Percentiles rank a stretch among this genome's conserved stretches.
Evolutionary conservation across 805 yeast species (phyloP).

Genomic region (Hanseniaspora jakobsenii): DNA sequence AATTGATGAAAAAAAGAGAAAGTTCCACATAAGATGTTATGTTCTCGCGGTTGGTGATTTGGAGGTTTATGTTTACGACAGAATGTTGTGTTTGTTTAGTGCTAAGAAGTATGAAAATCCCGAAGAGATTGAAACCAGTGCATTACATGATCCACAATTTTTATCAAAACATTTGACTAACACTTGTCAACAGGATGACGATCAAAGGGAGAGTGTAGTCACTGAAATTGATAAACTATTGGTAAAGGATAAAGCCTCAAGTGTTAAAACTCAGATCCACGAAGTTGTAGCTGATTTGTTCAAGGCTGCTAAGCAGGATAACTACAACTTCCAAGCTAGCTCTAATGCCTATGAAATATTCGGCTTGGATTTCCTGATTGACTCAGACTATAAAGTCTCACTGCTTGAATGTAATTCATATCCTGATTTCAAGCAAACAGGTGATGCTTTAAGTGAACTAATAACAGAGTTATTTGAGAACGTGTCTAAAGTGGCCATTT

Average conservation of each 20-base stretch:
- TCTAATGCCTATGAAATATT: conserved; percentile 72
- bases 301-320: conserved; percentile 68
- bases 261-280: conserved; percentile 45
- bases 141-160: conserved; percentile 29
- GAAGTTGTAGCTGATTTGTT: conserved; percentile 57
- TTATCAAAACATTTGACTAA: conserved; percentile 80
- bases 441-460: conserved; percentile 52
- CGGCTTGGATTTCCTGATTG: conserved; percentile 81
- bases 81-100: conserved; percentile 77
- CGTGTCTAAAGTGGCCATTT: conserved; percentile 38
- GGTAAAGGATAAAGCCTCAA: conserved; percentile 30
- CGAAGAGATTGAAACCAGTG: conserved; percentile 23
- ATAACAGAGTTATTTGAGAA: conserved; percentile 57
- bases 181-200: conserved; percentile 69
- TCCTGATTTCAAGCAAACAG: conserved; percentile 96
- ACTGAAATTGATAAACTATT: conserved; percentile 49
- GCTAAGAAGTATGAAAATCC: conserved; percentile 33
- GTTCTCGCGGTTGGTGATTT: conserved; percentile 65
- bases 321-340: conserved; percentile 73
- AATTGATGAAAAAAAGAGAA: conserved; percentile 43
- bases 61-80: conserved; percentile 63
- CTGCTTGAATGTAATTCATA: conserved; percentile 81
- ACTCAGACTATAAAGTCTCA: conserved; percentile 40
- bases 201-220: conserved; percentile 36
- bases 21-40: conserved; percentile 83